Base-by-base conservation (phyloP, 768 basidiomycete genomes). In the Leccinum aurantiacum region DNA sequence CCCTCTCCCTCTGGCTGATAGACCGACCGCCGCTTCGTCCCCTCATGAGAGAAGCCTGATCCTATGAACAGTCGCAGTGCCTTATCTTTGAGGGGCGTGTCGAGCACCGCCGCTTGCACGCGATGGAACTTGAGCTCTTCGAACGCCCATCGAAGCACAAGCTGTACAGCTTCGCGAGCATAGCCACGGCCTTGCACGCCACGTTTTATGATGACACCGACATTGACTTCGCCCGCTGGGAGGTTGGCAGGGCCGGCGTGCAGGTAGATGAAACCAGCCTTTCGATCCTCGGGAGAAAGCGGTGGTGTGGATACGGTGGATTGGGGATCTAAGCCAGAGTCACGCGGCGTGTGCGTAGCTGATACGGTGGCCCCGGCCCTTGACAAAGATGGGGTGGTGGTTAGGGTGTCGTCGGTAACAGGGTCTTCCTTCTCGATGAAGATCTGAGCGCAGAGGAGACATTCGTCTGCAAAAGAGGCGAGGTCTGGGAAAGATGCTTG, bases 41-140 rank as follows among this genome's bases (percentile, higher is more conserved):
- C 89, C 71, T 91, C 89, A 60, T 85, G 82, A 7, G 70, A 70
- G 66, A 91, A 89, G 9, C 84, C 83, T 57, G 60, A 56, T 1
- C 71, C 68, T 8, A 83, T 79, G 63, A 89, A 84, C 13, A 88
- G 67, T 15, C 74, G 74, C 27, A 82, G 64, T 1, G 79, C 78
- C 31, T 68, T 71, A 29, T 83, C 76, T 60, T 80, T 82, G 24
- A 69, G 68, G 4, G 78, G 71, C 33, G 76, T 70, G 52, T 83
- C 78, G 11, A 84, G 70, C 15, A 89, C 67, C 4, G 80, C 77
- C 1, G 68, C 75, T 41, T 75, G 74, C 3, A 74, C 63, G 37
- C 74, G 75, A 33, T 75, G 74, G 60, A 76, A 75, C 25, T 63
- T 63, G 64, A 75, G 59, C 0, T 74, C 69, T 29, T 75, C 72